phyloP scores from a whole-genome alignment of 2,329 filamentous ascomycete genomes.

The Penicillium sclerotigenum region DNA sequence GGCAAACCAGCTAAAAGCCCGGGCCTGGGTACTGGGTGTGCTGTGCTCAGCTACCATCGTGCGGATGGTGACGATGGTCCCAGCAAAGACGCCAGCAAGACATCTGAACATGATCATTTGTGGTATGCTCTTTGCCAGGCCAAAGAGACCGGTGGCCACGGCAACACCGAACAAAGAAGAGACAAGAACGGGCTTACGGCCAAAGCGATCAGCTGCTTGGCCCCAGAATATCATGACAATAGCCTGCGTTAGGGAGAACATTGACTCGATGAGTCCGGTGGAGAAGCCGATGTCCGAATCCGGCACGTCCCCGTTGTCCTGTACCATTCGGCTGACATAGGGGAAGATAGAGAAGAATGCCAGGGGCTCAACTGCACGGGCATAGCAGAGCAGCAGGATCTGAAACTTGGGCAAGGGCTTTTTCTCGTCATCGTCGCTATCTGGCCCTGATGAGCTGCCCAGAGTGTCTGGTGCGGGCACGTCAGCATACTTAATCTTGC shows the following conservation, averaged over 20 bases:
- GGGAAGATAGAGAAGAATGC: constrained; percentile 83
- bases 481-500: neutral
- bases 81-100: constrained; percentile 69
- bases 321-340: constrained; percentile 75
- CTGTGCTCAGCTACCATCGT: constrained; percentile 75
- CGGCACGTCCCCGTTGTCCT: constrained; percentile 60
- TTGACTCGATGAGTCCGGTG: constrained; percentile 65
- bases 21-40: constrained; percentile 66
- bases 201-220: constrained; percentile 62
- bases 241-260: constrained; percentile 75
- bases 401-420: constrained; percentile 61
- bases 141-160: constrained; percentile 63
- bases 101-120: constrained; percentile 74
- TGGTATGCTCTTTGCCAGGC: constrained; percentile 62
- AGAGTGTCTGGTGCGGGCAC: neutral
- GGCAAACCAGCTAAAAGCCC: constrained; percentile 72
- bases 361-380: constrained; percentile 69
- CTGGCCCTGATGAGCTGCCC: neutral
- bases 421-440: constrained; percentile 32
- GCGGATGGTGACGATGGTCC: constrained; percentile 69
- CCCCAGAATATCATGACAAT: constrained; percentile 75
- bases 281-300: constrained; percentile 75
- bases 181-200: constrained; percentile 70
- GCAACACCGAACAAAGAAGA: constrained; percentile 63
- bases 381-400: constrained; percentile 69